Percentiles rank a stretch among this genome's conserved stretches.
phyloP scores from a whole-genome alignment of 805 yeast genomes.

The Ogataea paradorogensis region DNA sequence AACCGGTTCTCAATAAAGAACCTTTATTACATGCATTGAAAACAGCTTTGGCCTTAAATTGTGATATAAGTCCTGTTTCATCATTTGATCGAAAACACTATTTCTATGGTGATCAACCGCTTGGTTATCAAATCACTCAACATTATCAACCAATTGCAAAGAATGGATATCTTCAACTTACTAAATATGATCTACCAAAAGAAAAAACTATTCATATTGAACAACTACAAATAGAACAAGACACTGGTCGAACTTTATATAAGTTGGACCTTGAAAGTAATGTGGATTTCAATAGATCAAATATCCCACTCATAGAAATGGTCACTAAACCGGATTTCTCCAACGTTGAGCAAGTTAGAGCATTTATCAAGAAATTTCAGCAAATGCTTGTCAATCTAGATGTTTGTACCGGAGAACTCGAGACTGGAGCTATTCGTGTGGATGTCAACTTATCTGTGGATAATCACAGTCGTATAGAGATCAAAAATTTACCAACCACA shows the following conservation, averaged over 20 bases:
- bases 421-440: conserved; percentile 91
- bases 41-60: conserved; percentile 68
- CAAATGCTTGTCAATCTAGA: conserved; percentile 62
- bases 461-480: conserved; percentile 72
- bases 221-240: conserved; percentile 92
- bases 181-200: conserved; percentile 43
- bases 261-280: conserved; percentile 38
- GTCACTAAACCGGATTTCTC: conserved; percentile 88
- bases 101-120: conserved; percentile 94
- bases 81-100: conserved; percentile 93
- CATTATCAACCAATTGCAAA: conserved; percentile 75
- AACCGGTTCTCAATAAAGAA: conserved; percentile 75
- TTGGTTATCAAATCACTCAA: conserved; percentile 95
- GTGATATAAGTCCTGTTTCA: conserved; percentile 52
- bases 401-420: conserved; percentile 86
- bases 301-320: conserved; percentile 83
- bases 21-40: conserved; percentile 68
- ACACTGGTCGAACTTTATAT: conserved; percentile 80
- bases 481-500: conserved; percentile 84
- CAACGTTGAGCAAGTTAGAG: conserved; percentile 61
- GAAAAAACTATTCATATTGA: conserved; percentile 56
- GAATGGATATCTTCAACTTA: conserved; percentile 56
- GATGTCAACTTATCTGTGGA: conserved; percentile 90
- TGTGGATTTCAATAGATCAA: conserved; percentile 81
- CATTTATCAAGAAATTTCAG: conserved; percentile 81